Evolutionary conservation across 2,329 filamentous ascomycete genomes (phyloP).

Genomic region (Juglanconis juglandina): DNA sequence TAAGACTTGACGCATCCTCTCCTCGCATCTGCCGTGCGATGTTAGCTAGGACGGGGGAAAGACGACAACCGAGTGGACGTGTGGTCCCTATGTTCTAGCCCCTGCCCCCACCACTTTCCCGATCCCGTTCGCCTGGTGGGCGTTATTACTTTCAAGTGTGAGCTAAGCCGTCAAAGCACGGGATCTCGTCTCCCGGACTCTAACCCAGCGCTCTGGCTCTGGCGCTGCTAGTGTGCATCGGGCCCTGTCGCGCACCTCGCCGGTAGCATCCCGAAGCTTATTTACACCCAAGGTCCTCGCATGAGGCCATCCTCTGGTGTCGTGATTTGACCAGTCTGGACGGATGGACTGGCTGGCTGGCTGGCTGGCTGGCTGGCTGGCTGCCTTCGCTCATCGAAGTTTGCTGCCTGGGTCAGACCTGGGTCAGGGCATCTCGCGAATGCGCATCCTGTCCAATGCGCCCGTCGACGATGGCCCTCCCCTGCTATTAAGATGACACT

Average conservation of each 20-base stretch:
- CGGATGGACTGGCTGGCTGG: no score
- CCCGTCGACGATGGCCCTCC: not conserved
- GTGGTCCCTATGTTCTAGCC: not conserved
- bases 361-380: no score
- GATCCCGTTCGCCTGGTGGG: no score
- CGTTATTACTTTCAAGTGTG: not conserved
- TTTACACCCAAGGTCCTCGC: not conserved
- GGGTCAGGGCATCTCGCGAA: slow-evolving; percentile 3
- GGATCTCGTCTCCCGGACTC: not conserved
- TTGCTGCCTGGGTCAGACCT: no score
- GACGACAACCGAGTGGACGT: not conserved
- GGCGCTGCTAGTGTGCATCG: slow-evolving; percentile 5
- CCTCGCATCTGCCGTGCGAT: slow-evolving; percentile 6
- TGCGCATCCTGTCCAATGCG: slow-evolving; percentile 11
- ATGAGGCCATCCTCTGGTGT: no score
- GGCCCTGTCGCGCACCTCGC: slow-evolving; percentile 11
- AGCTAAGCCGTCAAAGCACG: slow-evolving; percentile 3
- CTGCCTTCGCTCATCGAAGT: no score
- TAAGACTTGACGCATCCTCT: not conserved
- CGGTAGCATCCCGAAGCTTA: slow-evolving; percentile 6
- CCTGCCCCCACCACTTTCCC: not conserved
- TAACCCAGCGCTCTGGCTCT: slow-evolving; percentile 14
- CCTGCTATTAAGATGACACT: not conserved
- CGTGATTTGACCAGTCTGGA: no score
- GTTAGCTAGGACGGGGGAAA: not conserved